Base-by-base conservation (phyloP, 75 land plant species). In the Isoetes taiwanensis region DNA sequence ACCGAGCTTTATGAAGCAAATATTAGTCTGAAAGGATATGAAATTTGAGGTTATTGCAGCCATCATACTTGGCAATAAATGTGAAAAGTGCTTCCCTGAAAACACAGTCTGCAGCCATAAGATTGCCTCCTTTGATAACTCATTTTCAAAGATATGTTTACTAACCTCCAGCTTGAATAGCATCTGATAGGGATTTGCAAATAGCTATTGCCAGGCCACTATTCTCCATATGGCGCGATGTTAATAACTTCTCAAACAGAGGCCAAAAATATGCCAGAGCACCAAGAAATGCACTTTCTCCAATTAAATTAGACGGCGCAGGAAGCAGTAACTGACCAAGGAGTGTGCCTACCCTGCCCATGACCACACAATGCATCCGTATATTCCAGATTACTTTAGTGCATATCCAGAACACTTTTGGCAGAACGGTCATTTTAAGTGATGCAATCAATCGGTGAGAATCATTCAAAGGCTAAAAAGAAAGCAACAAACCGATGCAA, bases 1-100 rank as follows among this genome's bases (percentile, higher is more conserved):
- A 84, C 99, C 99, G 62, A 91, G 70, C 72, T 75, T 75, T 33
- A 94, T 72, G 62, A 75, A 94, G 73, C 90, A 88, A 24, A 90
- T 95, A 59, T 88, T 90, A 41, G 67, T 69, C 29, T 79, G 96
- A 59, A 75, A 86, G 21, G 74, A 73, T 14, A 78, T 14, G 52
- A 84, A 94, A 64, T 84, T 80, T 58, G 62, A 64, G 52, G 82
- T 78, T 25, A 88, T 62, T 54, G 74, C 80, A 43, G 69, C 75
- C 53, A 88, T 63, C 11, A 94, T 78, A 64, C 79, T 61, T 12
- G 96, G 78, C 57, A 94, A 74, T 28, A 81, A 50, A 2, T 74
- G 35, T 20, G 66, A 50, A 63, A 84, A 84, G 30, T 79, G 77
- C 54, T 79, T 81, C 30, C 99, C 99, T 94, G 90, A 52, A 67